A percentile compares a stretch with the other conserved stretches of the same genome.
Conservation (phyloP, 2,329 filamentous ascomycete species). For the Zasmidium angulare region DNA sequence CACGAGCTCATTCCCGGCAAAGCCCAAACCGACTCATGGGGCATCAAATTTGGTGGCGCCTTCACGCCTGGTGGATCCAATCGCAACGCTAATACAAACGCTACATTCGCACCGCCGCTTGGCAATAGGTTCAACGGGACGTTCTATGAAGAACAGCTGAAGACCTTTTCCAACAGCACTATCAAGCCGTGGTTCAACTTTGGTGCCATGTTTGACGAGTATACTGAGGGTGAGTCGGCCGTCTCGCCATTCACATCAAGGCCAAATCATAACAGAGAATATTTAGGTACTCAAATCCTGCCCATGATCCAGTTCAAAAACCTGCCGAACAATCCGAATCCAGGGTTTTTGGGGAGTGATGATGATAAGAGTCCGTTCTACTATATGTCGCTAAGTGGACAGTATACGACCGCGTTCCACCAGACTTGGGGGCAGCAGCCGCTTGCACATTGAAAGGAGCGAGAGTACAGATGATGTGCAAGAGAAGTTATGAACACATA, state of each 20-base stretch:
- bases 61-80: neutral
- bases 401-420: neutral
- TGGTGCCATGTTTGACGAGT: constrained; percentile 1
- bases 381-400: neutral
- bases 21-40: neutral
- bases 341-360: neutral
- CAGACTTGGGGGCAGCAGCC: neutral
- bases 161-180: neutral
- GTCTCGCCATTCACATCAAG: neutral
- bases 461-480: too few relatives aligned
- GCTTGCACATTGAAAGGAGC: too few relatives aligned
- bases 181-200: neutral
- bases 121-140: neutral
- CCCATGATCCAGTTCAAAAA: neutral
- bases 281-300: neutral
- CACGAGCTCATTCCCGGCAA: neutral
- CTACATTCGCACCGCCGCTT: neutral
- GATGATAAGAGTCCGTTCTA: neutral
- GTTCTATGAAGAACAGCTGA: neutral
- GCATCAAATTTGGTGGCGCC: neutral
- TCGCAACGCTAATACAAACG: neutral
- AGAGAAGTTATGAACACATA: too few relatives aligned
- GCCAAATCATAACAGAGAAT: neutral
- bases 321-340: neutral
- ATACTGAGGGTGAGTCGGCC: neutral